A percentile compares a stretch with the other conserved stretches of the same genome.
Evolutionary conservation across 1,284 basidiomycete genomes (phyloP).

Genomic region (Ceratobasidium sp.): DNA sequence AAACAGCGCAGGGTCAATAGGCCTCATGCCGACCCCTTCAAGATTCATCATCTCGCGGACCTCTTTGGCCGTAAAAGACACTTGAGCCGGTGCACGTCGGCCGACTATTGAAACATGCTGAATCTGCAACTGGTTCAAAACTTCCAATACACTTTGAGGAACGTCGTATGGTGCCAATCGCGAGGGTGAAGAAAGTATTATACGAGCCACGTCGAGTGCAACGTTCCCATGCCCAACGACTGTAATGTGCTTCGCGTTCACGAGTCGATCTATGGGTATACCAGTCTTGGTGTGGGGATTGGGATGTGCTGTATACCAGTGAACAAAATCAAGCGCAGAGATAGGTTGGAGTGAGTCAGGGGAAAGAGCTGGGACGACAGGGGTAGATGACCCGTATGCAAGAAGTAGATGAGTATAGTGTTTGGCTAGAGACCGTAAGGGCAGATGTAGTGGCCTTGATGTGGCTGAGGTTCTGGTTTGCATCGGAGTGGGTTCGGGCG

Average conservation of each 20-base stretch:
- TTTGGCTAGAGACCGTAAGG: constrained; percentile 56
- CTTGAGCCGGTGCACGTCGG: constrained; percentile 86
- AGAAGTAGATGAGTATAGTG: constrained; percentile 85
- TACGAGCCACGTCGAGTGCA: constrained; percentile 90
- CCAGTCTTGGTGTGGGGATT: constrained; percentile 52
- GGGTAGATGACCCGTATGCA: constrained; percentile 78
- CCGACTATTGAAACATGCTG: constrained; percentile 85
- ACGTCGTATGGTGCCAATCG: constrained; percentile 80
- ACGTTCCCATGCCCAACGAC: constrained; percentile 97
- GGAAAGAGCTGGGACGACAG: constrained; percentile 63
- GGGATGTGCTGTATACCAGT: constrained; percentile 98
- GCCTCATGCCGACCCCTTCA: constrained; percentile 71
- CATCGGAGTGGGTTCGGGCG: too few relatives aligned
- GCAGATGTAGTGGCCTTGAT: constrained; percentile 55
- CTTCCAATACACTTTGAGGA: constrained; percentile 75
- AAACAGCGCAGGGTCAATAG: constrained; percentile 57
- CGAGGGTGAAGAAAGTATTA: constrained; percentile 77
- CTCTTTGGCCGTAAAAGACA: constrained; percentile 95
- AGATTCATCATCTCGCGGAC: constrained; percentile 89
- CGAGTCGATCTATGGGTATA: constrained; percentile 65
- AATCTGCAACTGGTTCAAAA: constrained; percentile 69
- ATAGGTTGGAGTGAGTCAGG: constrained; percentile 62
- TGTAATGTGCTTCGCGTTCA: constrained; percentile 71
- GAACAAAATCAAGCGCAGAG: constrained; percentile 86
- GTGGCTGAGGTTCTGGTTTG: constrained; percentile 52